phyloP scores from a whole-genome alignment of 345 rosid species.

The Brassica incana region DNA sequence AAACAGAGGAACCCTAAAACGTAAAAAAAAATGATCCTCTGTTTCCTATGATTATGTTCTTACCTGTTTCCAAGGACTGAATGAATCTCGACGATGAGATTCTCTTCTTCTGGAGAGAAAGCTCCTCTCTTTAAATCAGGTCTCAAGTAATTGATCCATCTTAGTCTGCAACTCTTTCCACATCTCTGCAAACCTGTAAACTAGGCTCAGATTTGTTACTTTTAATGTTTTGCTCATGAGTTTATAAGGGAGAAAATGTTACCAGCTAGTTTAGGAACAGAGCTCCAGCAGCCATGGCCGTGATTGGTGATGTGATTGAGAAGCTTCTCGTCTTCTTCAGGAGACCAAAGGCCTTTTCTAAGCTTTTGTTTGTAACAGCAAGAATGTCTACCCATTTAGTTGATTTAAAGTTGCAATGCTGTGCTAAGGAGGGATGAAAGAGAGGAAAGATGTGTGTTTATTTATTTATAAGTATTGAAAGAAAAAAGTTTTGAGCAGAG shows the following conservation, averaged over 20 bases:
- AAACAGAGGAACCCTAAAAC: background rate
- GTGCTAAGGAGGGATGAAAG: constrained; percentile 3
- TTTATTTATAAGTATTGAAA: background rate
- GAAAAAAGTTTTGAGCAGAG: constrained; percentile 17
- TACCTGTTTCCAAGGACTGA: constrained; percentile 63
- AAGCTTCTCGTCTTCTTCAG: constrained; percentile 83
- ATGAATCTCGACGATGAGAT: constrained; percentile 55
- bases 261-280: constrained; percentile 77
- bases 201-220: background rate
- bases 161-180: constrained; percentile 75
- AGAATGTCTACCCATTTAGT: constrained; percentile 62
- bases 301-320: constrained; percentile 56
- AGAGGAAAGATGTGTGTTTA: background rate
- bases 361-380: constrained; percentile 71
- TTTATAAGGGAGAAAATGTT: background rate
- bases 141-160: constrained; percentile 88
- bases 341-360: constrained; percentile 83
- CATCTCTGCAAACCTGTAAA: constrained; percentile 31
- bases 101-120: constrained; percentile 59
- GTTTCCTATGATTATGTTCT: background rate
- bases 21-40: background rate
- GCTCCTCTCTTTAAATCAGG: constrained; percentile 82
- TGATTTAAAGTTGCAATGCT: constrained; percentile 21
- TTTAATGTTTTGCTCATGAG: background rate
- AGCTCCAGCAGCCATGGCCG: constrained; percentile 84